Evolutionary conservation across 2,329 filamentous ascomycete species (phyloP).

Genomic region (Setomelanomma holmii): DNA sequence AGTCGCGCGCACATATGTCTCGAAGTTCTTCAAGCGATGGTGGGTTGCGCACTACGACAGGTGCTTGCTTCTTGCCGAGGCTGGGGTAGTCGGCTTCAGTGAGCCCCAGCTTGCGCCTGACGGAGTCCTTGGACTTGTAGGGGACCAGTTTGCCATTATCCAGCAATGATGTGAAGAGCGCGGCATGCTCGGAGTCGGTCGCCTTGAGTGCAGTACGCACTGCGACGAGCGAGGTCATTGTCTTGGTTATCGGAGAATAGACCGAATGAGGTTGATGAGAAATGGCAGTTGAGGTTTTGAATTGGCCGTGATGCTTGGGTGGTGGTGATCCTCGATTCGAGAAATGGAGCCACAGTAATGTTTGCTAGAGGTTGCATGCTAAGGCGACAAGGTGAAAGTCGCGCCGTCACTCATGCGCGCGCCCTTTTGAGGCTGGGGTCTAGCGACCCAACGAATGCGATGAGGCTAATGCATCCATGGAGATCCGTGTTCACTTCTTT

Average conservation of each 20-base stretch:
- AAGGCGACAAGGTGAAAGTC: not conserved
- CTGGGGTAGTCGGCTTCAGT: slow-evolving; percentile 12
- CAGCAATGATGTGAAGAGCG: slow-evolving; percentile 14
- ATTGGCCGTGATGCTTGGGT: too few relatives aligned
- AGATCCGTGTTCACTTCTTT: not conserved
- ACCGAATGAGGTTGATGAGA: not conserved
- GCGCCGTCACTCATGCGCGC: not conserved
- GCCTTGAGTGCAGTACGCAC: slow-evolving; percentile 11
- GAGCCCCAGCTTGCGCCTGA: slow-evolving; percentile 5
- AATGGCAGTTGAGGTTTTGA: not conserved
- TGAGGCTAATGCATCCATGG: not conserved
- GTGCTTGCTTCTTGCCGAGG: slow-evolving; percentile 14
- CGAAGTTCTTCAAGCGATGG: slow-evolving; percentile 14
- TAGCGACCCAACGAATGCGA: not conserved
- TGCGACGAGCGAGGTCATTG: slow-evolving; percentile 2
- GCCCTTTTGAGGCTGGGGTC: not conserved
- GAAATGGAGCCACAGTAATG: too few relatives aligned
- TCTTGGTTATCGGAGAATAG: not conserved
- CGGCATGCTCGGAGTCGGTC: slow-evolving; percentile 7
- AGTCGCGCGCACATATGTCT: slow-evolving; percentile 14
- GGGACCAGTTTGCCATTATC: slow-evolving; percentile 10
- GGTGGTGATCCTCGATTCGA: too few relatives aligned
- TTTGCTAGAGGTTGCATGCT: not conserved
- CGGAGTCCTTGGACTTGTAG: not conserved
- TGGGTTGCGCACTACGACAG: slow-evolving; percentile 8